Evolutionary conservation across 148 eudicot genomes (phyloP), one percentile per base, ranked within the genome.

Genomic region (Chenopodium album): DNA sequence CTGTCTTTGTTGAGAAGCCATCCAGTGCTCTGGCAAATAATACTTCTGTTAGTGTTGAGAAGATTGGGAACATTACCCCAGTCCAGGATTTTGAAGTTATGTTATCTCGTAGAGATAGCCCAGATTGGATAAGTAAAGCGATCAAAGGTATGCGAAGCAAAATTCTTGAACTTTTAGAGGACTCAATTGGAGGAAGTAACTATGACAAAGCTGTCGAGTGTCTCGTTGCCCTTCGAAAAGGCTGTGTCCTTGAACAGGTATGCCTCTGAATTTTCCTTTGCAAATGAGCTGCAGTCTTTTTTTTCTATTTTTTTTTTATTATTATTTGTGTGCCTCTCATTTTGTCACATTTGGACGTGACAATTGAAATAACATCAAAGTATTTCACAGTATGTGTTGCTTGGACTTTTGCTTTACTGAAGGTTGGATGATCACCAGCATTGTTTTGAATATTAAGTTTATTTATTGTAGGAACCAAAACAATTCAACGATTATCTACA

Each of bases 171-270:
- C 83, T 94, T 69, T 85, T 96, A 63, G 94, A 92, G 84, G 88
- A 94, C 78, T 89, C 94, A 32, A 47, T 52, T 82, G 90, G 84
- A 59, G 92, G 95, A 65, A 89, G 90, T 81, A 88, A 81, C 31
- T 90, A 87, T 82, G 87, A 76, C 60, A 90, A 89, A 84, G 94
- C 95, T 76, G 52, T 91, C 37, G 97, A 92, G 71, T 96, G 95
- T 82, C 88, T 96, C 73, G 80, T 85, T 71, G 94, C 98, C 67
- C 93, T 96, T 16, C 95, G 97, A 70, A 89, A 85, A 82, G 98
- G 98, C 64, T 96, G 98, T 86, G 87, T 96, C 80, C 85, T 89
- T 82, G 98, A 96, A 79, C 97, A 96, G 89, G 99, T 96, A 86
- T 26, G 84, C 37, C 17, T 85, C 66, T 64, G 6, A 74, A 47